These are phyloP conservation scores for Pichia deserticola DNA, from an alignment of 805 yeast genomes.

Conservation along the genomic window DNA sequence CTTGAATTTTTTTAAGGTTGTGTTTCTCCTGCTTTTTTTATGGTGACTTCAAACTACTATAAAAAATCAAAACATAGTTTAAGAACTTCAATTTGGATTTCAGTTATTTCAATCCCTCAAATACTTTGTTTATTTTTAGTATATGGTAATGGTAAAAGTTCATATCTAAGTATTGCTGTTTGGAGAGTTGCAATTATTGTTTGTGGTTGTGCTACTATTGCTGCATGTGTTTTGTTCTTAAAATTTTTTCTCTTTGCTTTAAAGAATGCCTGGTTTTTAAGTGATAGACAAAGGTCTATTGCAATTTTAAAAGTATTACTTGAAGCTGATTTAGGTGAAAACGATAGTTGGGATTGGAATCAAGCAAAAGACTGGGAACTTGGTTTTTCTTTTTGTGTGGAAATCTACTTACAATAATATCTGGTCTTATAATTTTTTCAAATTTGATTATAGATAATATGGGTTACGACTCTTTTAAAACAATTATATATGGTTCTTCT, in stretches of 20 bases:
- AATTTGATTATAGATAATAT: constrained; percentile 24
- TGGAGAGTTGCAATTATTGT: constrained; percentile 58
- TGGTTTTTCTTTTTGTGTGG: constrained; percentile 41
- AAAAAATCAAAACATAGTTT: constrained; percentile 36
- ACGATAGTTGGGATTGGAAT: constrained; percentile 41
- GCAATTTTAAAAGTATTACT: constrained; percentile 43
- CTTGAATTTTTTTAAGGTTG: constrained; percentile 47
- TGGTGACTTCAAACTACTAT: constrained; percentile 52
- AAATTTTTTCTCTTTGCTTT: constrained; percentile 38
- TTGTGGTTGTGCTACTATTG: constrained; percentile 49
- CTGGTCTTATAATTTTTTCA: constrained; percentile 33
- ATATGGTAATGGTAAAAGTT: constrained; percentile 40
- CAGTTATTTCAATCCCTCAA: constrained; percentile 36
- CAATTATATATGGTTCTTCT: constrained; percentile 23
- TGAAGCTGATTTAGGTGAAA: constrained; percentile 33
- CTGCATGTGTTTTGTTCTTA: constrained; percentile 12
- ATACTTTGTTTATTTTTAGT: constrained; percentile 44
- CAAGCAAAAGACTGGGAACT: constrained; percentile 49
- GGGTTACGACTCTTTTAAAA: constrained; percentile 26
- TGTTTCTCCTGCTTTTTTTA: constrained; percentile 50
- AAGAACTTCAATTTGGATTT: constrained; percentile 32
- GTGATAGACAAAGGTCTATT: constrained; percentile 34
- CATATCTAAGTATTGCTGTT: constrained; percentile 33
- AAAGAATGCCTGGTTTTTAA: constrained; percentile 35
- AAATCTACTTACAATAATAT: constrained; percentile 37